Evolutionary conservation across 2,329 filamentous ascomycete genomes (phyloP).

Genomic region (Cadophora luteo-olivacea): DNA sequence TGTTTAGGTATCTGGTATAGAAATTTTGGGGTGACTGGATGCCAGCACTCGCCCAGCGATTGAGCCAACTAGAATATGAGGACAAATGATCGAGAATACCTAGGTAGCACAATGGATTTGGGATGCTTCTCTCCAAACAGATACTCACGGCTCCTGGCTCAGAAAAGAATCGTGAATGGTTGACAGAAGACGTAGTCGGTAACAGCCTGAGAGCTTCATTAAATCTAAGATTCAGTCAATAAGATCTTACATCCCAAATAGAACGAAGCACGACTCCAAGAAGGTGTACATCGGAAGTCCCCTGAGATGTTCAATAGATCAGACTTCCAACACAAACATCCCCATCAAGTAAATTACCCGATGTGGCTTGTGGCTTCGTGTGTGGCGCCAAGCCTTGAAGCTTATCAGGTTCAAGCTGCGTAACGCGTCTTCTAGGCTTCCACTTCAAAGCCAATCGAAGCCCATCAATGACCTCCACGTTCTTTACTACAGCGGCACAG

Average conservation of each 20-base stretch:
- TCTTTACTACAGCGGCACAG: not conserved
- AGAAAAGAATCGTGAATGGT: not conserved
- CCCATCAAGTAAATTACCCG: not conserved
- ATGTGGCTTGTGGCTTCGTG: not conserved
- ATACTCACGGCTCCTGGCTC: too few species aligned
- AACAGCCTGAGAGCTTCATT: not conserved
- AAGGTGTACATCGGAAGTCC: too few species aligned
- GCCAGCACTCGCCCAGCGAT: too few species aligned
- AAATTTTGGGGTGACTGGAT: too few species aligned
- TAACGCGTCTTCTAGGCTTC: slow-evolving; percentile 20
- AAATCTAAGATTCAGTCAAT: not conserved
- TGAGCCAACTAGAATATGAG: too few species aligned
- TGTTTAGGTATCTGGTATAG: slow-evolving; percentile 15
- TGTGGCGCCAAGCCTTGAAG: slow-evolving; percentile 2
- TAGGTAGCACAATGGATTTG: too few species aligned
- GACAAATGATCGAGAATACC: too few species aligned
- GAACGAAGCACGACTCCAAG: not conserved
- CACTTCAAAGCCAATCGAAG: slow-evolving; percentile 25
- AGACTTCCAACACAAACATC: not conserved
- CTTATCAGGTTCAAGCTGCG: slow-evolving; percentile 17
- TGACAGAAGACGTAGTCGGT: not conserved
- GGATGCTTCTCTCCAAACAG: too few species aligned
- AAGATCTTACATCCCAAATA: not conserved
- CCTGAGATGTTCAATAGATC: not conserved
- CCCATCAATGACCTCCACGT: slow-evolving; percentile 20